Base-by-base conservation (phyloP, 2,329 filamentous ascomycete species). In the Aspergillus alliaceus region DNA sequence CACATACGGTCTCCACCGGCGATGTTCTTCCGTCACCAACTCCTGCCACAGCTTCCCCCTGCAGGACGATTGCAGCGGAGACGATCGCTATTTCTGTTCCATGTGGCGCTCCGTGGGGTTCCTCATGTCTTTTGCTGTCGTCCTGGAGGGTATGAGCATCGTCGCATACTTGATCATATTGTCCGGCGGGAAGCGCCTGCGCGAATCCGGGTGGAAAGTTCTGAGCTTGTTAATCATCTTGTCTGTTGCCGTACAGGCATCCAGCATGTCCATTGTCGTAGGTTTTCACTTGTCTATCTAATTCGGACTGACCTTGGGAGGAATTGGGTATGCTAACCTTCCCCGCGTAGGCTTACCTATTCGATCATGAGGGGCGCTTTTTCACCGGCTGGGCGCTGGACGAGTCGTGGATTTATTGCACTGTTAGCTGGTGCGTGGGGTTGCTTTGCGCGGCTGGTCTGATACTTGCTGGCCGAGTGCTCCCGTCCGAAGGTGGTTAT, bases 101-200 rank as follows among this genome's bases (percentile, higher is more conserved):
- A 89, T 96, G 83, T 99, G 93, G 93, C 85, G 90, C 58, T 91
- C 87, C 25, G 87, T 91, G 34, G 92, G 90, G 24, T 98, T 97
- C 76, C 77, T 96, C 62, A 91, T 96, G 79, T 90, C 88, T 52
- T 90, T 97, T 66, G 84, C 90, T 7, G 85, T 91, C 35, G 86
- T 96, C n/a, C 72, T 95, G 37, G 88, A 96, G 74, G 83, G 95
- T 39, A 91, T 89, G 54, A 87, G 87, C 6, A 76, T 96, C n/a
- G 87, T 96, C 27, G 85, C 87, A 18, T 96, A 93, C 74, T 69
- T 88, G 29, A 85, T 96, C 50, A 86, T 96, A 47, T 78, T 97
- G 64, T 77, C 82, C 1, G 92, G 93, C 18, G 91, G 92, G 34
- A 90, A 91, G 72, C 86, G 88, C 66, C 88, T 90, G 76, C 82